Percentiles rank a stretch among this genome's conserved stretches.
Evolutionary conservation across 176 grass and related monocot species (phyloP).

Genomic region (Aegilops bicornis): DNA sequence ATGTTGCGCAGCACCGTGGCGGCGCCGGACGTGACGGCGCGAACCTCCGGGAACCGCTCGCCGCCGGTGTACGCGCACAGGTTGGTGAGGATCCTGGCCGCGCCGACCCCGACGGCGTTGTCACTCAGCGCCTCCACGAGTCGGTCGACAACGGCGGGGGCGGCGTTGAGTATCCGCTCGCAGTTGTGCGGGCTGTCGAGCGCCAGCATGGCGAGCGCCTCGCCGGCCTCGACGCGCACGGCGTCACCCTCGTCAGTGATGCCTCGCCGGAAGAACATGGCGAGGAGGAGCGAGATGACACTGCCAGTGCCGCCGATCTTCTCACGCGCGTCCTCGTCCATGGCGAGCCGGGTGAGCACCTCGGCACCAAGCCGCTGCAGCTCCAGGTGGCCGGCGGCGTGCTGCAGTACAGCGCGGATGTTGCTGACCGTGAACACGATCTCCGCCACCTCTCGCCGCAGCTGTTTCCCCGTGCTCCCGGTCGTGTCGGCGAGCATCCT

Average conservation of each 20-base stretch:
- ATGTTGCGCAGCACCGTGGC: conserved; percentile 21
- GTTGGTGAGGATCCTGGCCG: conserved; percentile 62
- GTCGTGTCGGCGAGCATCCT: conserved; percentile 72
- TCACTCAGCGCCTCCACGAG: conserved; percentile 48
- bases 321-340: conserved; percentile 65
- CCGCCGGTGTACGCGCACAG: conserved; percentile 45
- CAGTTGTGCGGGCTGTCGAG: conserved; percentile 70
- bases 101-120: not conserved
- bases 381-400: conserved; percentile 5
- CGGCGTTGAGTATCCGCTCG: conserved; percentile 42
- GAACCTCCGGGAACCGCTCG: conserved; percentile 25
- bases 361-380: conserved; percentile 59
- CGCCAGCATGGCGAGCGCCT: conserved; percentile 78
- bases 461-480: conserved; percentile 46
- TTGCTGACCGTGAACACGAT: conserved; percentile 79
- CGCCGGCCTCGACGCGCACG: conserved; percentile 56
- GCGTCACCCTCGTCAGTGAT: conserved; percentile 11
- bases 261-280: conserved; percentile 41
- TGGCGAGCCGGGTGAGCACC: conserved; percentile 63
- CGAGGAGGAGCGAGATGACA: conserved; percentile 58
- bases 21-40: conserved; percentile 31
- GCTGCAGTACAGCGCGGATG: conserved; percentile 62
- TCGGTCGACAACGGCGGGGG: conserved; percentile 7
- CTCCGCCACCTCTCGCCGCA: conserved; percentile 55
- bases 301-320: conserved; percentile 66